Conservation (phyloP, 345 rosid genomes). For the Camelina hispida region DNA sequence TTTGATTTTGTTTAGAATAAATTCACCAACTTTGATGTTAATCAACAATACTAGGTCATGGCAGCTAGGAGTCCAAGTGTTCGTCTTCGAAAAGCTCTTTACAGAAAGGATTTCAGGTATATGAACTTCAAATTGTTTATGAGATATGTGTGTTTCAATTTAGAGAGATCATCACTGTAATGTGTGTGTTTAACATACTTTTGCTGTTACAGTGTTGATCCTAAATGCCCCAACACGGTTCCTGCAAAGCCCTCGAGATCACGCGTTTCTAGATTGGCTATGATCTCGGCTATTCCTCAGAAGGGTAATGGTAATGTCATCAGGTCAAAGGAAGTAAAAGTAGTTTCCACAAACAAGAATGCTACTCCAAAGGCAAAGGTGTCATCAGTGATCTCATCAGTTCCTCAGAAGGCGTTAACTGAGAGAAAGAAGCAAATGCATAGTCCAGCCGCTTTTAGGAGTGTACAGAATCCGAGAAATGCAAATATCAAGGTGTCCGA, state of each 20-base stretch:
- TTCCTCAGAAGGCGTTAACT: slow-evolving; percentile 58
- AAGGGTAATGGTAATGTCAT: slow-evolving; percentile 46
- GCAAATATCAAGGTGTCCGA: slow-evolving; percentile 46
- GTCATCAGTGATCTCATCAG: slow-evolving; percentile 18
- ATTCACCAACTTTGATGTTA: not conserved
- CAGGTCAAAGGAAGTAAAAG: slow-evolving; percentile 46
- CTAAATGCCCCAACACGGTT: slow-evolving; percentile 79
- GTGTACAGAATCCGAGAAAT: slow-evolving; percentile 66
- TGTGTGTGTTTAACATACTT: slow-evolving; percentile 14
- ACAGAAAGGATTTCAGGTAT: slow-evolving; percentile 58
- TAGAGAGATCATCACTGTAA: slow-evolving; percentile 11
- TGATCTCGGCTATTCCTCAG: slow-evolving; percentile 75
- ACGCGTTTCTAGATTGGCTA: slow-evolving; percentile 64
- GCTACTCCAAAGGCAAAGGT: slow-evolving; percentile 58
- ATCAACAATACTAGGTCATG: slow-evolving; percentile 67
- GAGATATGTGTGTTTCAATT: not conserved
- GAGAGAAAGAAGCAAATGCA: slow-evolving; percentile 51
- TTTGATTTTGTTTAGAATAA: not conserved
- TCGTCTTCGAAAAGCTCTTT: slow-evolving; percentile 65
- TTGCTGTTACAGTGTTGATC: slow-evolving; percentile 41
- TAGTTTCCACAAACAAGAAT: slow-evolving; percentile 37
- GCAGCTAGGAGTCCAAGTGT: slow-evolving; percentile 96
- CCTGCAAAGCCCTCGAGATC: slow-evolving; percentile 82
- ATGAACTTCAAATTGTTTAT: not conserved
- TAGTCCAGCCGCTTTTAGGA: slow-evolving; percentile 59